Evolutionary conservation across 257 asterid genomes (phyloP), one percentile per base, ranked within the genome.

Genomic region (Solanum stenotomum): DNA sequence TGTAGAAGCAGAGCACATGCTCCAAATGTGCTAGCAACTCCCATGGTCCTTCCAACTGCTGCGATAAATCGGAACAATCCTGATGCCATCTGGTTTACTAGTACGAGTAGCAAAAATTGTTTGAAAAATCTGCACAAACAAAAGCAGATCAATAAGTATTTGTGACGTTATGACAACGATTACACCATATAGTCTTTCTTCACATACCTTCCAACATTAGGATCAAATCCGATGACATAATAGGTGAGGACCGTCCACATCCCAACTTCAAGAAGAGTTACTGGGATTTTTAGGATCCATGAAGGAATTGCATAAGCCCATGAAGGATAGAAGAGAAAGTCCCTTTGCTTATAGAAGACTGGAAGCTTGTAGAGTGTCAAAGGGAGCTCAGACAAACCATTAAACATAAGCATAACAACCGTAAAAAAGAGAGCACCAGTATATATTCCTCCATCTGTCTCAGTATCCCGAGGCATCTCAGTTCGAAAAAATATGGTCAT

Each of bases 261-360:
- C 63, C 86, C 90, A 16, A 92, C 95, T 91, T 95, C 98, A 70
- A 91, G 5, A 25, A 94, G 72, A 9, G 93, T 70, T 7, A 92
- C 2, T 0, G 98, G 98, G 76, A 95, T 88, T 88, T 93, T 94
- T 86, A 94, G 91, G 87, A 95, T 42, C 97, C 97, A 94, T 10
- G 92, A 38, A n/a, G 98, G 98, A 70, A 95, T 76, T 40, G 92
- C 95, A 90, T 92, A 95, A 10, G 95, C 91, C 98, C 98, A 95
- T 0, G 98, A 87, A 2, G 98, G 98, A 87, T 86, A 95, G 23
- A 95, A 94, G 59, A 46, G 93, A 88, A 93, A 91, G 82, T 95
- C 94, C 88, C 97, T 87, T 87, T 95, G 98, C 88, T 95, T 95
- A 86, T 93, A 95, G 92, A 94, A 95, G 34, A 94, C 95, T 0